phyloP scores from a whole-genome alignment of 768 basidiomycete genomes.

The Russula sp. region DNA sequence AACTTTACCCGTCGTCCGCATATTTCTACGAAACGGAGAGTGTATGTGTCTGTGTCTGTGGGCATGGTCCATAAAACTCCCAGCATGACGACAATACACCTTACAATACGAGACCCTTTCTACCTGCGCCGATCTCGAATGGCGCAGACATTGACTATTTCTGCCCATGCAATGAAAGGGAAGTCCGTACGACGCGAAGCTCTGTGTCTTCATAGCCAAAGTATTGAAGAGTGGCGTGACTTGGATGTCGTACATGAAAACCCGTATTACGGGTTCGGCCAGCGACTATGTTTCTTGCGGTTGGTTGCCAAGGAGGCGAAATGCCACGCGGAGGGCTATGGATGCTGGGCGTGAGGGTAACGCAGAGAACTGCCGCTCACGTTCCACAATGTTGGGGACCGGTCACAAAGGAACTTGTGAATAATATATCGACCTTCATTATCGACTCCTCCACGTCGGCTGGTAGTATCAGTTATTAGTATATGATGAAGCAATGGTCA shows the following conservation, averaged over 20 bases:
- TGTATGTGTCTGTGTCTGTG: no score
- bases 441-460: background rate
- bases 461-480: background rate
- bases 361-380: background rate
- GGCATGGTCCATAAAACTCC: no score
- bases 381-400: background rate
- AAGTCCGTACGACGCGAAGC: conserved; percentile 11
- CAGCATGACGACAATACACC: no score
- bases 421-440: background rate
- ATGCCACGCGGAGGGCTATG: no score
- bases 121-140: background rate
- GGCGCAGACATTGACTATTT: background rate
- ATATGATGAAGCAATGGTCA: background rate
- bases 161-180: background rate
- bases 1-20: no score
- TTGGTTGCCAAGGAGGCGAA: background rate
- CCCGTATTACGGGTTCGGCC: no score
- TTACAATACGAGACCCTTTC: background rate
- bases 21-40: no score
- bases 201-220: conserved; percentile 21
- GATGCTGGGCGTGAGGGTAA: no score
- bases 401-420: background rate
- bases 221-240: conserved; percentile 18
- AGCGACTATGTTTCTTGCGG: background rate
- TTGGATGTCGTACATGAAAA: background rate